Evolutionary conservation across 2,329 filamentous ascomycete genomes (phyloP).

Genomic region (Onygenales sp.): DNA sequence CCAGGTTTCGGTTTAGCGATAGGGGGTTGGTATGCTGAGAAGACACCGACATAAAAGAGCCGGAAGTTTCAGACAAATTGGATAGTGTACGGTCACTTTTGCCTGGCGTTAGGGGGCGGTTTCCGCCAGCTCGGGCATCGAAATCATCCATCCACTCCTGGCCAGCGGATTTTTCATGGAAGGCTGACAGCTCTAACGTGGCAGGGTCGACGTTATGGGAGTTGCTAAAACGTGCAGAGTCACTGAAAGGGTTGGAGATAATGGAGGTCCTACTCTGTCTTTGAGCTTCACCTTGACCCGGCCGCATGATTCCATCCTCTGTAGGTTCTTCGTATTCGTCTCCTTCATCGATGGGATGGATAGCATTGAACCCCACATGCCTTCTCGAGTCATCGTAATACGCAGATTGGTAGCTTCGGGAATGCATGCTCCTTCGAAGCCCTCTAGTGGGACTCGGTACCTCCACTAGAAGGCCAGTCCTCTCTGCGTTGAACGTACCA

Average conservation of each 20-base stretch:
- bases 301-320: conserved; percentile 9
- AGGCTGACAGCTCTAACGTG: neutral
- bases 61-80: conserved; percentile 45
- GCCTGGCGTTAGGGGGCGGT: conserved; percentile 36
- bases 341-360: conserved; percentile 54
- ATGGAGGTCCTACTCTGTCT: conserved; percentile 9
- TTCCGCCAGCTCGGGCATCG: conserved; percentile 11
- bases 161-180: conserved; percentile 3
- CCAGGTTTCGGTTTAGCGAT: conserved; percentile 2
- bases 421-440: conserved; percentile 29
- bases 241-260: conserved; percentile 18
- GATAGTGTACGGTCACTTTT: conserved; percentile 48
- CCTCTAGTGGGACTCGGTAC: conserved; percentile 30
- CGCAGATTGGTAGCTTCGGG: conserved; percentile 30
- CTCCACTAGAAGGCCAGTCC: conserved; percentile 33
- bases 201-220: neutral
- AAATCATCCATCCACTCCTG: conserved; percentile 4
- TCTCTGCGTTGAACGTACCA: conserved; percentile 26
- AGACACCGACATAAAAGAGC: conserved; percentile 6
- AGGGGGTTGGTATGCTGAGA: conserved; percentile 9
- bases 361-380: conserved; percentile 43
- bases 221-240: conserved; percentile 18
- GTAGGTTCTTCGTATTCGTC: conserved; percentile 46
- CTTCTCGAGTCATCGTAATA: conserved; percentile 41
- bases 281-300: conserved; percentile 1